Evolutionary conservation across 1,284 basidiomycete species (phyloP).

Genomic region (Ceraceosorus guamensis): DNA sequence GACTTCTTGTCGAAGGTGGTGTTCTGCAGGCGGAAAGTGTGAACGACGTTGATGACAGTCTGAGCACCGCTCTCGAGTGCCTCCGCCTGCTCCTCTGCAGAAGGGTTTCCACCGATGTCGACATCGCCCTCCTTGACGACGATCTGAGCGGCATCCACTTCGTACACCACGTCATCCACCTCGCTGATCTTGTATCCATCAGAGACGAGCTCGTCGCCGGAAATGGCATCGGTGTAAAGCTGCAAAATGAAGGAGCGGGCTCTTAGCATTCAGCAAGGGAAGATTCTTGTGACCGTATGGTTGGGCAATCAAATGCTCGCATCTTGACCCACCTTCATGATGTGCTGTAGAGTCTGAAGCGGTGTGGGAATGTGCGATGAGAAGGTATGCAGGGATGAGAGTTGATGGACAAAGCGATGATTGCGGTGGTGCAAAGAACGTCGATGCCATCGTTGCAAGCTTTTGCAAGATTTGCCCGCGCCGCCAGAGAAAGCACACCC

Average conservation of each 20-base stretch:
- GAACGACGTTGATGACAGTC: slow-evolving; percentile 79
- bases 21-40: slow-evolving; percentile 81
- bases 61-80: slow-evolving; percentile 68
- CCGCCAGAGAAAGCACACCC: no score
- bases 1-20: slow-evolving; percentile 88
- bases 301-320: no score
- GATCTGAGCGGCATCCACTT: slow-evolving; percentile 77
- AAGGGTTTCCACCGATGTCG: slow-evolving; percentile 68
- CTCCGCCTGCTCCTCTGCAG: slow-evolving; percentile 80
- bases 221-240: slow-evolving; percentile 63
- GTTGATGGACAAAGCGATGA: no score
- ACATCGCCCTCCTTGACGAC: slow-evolving; percentile 73
- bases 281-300: no score
- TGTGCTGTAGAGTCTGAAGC: no score
- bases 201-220: slow-evolving; percentile 72
- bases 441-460: no score
- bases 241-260: slow-evolving; percentile 42
- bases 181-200: slow-evolving; percentile 53
- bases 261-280: no score
- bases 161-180: slow-evolving; percentile 76
- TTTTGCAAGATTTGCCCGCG: no score
- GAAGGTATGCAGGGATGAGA: no score
- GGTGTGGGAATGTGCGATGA: no score
- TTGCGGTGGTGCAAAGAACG: no score
- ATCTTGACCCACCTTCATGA: no score